Evolutionary conservation across 768 basidiomycete species (phyloP), one percentile per base, ranked within the genome.

Genomic region (Tephrocybe sp.): DNA sequence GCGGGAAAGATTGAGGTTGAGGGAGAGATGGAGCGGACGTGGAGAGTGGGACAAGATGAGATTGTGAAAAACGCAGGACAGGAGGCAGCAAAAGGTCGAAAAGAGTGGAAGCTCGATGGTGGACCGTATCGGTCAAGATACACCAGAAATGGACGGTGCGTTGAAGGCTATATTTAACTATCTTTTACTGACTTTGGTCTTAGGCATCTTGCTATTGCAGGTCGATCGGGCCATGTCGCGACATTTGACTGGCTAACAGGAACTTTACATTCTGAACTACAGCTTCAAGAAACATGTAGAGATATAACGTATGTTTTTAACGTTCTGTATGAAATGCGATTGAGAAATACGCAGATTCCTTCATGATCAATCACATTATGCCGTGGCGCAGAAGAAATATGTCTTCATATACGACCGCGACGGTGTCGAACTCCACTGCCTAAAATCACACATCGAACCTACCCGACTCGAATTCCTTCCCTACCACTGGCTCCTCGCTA

Each of bases 341-440:
- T 33, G 25, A 51, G 21, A 45, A 28, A 50, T 36, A 11, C 17
- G 15, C 48, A 94, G 90, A 15, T 98, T 93, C 63, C 71, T 99
- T 6, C 95, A 98, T 63, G 91, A 96, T 57, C 91, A 97, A 45
- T 87, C 90, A 0, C 90, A 87, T 68, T 93, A 88, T 62, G 96
- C 96, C 1, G 94, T 97, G 8, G 96, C 96, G 0, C 96, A 99
- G 70, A 90, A 92, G 69, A 90, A 93, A 76, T 91, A 96, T 64
- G 90, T 89, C 15, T 99, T 90, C 69, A 93, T 99, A 39, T 98
- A 99, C 57, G 97, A 98, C 69, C 81, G 86, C 26, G 83, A 93
- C 58, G 96, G 97, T 18, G 88, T 97, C 12, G 97, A 98, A 65
- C 68, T 99, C 3, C 97, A 98, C 62, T 78, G 84, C 56, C 74